phyloP scores from a whole-genome alignment of 1,139 yeast genomes.

The Suhomyces bokatorum region DNA sequence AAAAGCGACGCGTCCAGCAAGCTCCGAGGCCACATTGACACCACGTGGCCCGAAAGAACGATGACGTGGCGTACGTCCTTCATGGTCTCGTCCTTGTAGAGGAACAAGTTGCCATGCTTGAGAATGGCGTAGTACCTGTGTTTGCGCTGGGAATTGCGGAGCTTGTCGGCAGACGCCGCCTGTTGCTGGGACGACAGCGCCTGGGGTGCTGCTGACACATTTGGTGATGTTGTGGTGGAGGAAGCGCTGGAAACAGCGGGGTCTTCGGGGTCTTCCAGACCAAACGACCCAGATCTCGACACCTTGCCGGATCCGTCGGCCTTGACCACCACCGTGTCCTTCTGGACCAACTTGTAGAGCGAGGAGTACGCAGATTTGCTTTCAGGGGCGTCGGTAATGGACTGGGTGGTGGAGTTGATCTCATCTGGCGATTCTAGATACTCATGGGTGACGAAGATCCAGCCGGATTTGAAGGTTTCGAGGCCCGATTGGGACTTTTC shows the following conservation, averaged over 20 bases:
- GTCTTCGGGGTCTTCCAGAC: slow-evolving; percentile 2
- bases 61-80: slow-evolving; percentile 77
- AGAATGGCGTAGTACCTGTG: slow-evolving; percentile 67
- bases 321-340: slow-evolving; percentile 25
- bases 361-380: slow-evolving; percentile 60
- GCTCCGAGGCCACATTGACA: slow-evolving; percentile 84
- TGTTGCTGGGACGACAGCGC: slow-evolving; percentile 9
- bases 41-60: slow-evolving; percentile 67
- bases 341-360: slow-evolving; percentile 54
- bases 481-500: slow-evolving; percentile 62
- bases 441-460: slow-evolving; percentile 82
- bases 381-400: slow-evolving; percentile 40
- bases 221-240: neutral
- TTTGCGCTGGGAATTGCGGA: slow-evolving; percentile 39
- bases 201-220: slow-evolving; percentile 2
- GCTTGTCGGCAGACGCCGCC: slow-evolving; percentile 11
- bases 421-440: slow-evolving; percentile 54
- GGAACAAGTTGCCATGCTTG: slow-evolving; percentile 82
- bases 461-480: slow-evolving; percentile 67
- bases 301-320: slow-evolving; percentile 13
- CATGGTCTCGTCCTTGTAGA: slow-evolving; percentile 69
- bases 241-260: neutral
- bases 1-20: slow-evolving; percentile 74
- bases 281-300: slow-evolving; percentile 21
- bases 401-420: slow-evolving; percentile 33